Evolutionary conservation across 2,329 filamentous ascomycete genomes (phyloP).

Genomic region (Fusarium denticulatum): DNA sequence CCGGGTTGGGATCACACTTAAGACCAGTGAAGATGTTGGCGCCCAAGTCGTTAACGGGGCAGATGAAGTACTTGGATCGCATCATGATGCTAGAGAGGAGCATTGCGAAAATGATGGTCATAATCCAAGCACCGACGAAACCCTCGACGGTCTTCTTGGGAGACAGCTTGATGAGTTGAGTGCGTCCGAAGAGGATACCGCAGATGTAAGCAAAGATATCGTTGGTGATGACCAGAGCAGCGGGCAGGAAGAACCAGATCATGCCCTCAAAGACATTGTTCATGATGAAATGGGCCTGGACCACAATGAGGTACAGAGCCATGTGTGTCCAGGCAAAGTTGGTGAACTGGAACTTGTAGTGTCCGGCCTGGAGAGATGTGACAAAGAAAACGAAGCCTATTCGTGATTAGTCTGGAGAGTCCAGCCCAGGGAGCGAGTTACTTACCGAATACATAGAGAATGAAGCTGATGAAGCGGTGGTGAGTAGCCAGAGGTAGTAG

Average conservation of each 20-base stretch:
- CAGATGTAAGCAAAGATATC: conserved; percentile 99
- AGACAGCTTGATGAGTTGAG: conserved; percentile 96
- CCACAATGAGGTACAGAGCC: conserved; percentile 97
- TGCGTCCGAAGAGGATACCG: conserved; percentile 95
- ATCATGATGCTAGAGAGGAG: conserved; percentile 84
- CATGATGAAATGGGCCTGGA: conserved; percentile 99
- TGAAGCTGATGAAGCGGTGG: conserved; percentile 98
- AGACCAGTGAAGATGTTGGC: conserved; percentile 93
- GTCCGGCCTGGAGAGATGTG: conserved; percentile 89
- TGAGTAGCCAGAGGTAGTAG: conserved; percentile 94
- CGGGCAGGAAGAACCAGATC: conserved; percentile 99
- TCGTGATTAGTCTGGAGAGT: conserved; percentile 24
- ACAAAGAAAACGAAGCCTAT: conserved; percentile 98
- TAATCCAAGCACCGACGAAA: conserved; percentile 95
- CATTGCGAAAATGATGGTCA: conserved; percentile 88
- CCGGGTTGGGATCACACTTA: conserved; percentile 89
- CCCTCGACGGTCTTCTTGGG: conserved; percentile 99
- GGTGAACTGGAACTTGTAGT: conserved; percentile 98
- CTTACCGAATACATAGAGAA: conserved; percentile 95
- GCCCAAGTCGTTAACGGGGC: conserved; percentile 94
- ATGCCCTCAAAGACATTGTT: conserved; percentile 99
- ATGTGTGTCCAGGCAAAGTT: conserved; percentile 99
- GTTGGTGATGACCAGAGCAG: conserved; percentile 95
- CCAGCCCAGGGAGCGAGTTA: not conserved
- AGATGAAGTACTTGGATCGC: conserved; percentile 97